Evolutionary conservation across 345 rosid genomes (phyloP).

Genomic region (Populus nigra): DNA sequence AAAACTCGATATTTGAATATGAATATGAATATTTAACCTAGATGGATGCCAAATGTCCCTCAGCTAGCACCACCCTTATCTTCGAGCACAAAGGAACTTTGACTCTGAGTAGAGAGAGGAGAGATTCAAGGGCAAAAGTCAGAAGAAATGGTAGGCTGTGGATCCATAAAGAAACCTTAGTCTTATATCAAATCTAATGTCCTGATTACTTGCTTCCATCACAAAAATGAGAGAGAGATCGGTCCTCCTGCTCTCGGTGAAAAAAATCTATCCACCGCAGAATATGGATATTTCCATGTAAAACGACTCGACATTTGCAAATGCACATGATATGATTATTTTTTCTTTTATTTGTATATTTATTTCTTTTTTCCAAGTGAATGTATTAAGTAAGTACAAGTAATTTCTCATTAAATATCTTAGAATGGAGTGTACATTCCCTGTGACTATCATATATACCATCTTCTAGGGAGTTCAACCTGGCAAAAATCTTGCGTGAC

Average conservation of each 20-base stretch:
- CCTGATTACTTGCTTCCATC: background rate
- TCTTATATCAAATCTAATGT: background rate
- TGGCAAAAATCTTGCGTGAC: conserved; percentile 19
- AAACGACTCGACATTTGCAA: background rate
- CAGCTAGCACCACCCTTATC: background rate
- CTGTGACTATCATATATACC: too few relatives aligned
- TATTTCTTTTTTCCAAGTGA: too few relatives aligned
- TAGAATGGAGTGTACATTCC: too few relatives aligned
- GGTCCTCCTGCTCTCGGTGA: background rate
- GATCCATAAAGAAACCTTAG: background rate
- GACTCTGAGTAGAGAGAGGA: background rate
- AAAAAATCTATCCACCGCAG: background rate
- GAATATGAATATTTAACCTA: background rate
- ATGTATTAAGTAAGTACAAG: too few relatives aligned
- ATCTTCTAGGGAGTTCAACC: too few relatives aligned
- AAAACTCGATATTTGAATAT: too few relatives aligned
- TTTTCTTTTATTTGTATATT: too few relatives aligned
- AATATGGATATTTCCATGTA: background rate
- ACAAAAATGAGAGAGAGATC: background rate
- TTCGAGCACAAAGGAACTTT: background rate
- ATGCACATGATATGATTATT: background rate
- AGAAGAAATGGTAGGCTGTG: background rate
- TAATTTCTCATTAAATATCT: too few relatives aligned
- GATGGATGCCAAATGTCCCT: background rate
- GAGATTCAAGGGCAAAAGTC: background rate